A percentile compares a stretch with the other conserved stretches of the same genome.
phyloP scores from a whole-genome alignment of 2,329 filamentous ascomycete genomes.

The Paraphoma chrysanthemicola region DNA sequence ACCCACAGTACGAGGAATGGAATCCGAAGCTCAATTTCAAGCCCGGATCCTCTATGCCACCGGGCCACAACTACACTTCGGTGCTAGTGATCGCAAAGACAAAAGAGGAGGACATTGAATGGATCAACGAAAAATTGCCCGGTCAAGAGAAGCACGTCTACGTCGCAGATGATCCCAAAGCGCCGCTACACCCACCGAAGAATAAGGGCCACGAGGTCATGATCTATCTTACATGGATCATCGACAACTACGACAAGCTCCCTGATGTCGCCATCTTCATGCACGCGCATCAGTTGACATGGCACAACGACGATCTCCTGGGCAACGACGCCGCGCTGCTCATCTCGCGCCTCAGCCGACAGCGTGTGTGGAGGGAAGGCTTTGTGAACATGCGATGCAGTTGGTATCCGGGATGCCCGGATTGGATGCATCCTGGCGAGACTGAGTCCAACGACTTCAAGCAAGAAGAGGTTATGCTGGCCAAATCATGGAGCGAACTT shows the following conservation, averaged over 20 bases:
- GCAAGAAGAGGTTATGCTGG: slow-evolving; percentile 54
- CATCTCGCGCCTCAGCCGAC: slow-evolving; percentile 53
- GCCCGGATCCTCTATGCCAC: slow-evolving; percentile 43
- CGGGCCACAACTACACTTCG: slow-evolving; percentile 60
- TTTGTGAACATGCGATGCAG: slow-evolving; percentile 65
- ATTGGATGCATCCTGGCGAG: slow-evolving; percentile 60
- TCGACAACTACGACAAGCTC: slow-evolving; percentile 66
- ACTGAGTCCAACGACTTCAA: slow-evolving; percentile 47
- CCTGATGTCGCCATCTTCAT: slow-evolving; percentile 67
- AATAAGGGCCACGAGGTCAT: slow-evolving; percentile 70
- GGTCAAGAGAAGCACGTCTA: slow-evolving; percentile 59
- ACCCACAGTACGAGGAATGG: slow-evolving; percentile 46
- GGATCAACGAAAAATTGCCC: slow-evolving; percentile 62
- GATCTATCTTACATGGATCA: slow-evolving; percentile 67
- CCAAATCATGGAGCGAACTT: slow-evolving; percentile 55
- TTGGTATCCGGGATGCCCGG: slow-evolving; percentile 63
- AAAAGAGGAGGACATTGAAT: slow-evolving; percentile 59
- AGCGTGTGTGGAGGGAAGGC: slow-evolving; percentile 56
- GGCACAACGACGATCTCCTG: slow-evolving; percentile 64
- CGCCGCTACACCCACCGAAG: slow-evolving; percentile 57
- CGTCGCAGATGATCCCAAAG: slow-evolving; percentile 58
- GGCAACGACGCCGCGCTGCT: slow-evolving; percentile 54
- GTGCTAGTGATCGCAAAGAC: slow-evolving; percentile 62
- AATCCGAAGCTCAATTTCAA: slow-evolving; percentile 45
- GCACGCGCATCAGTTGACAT: slow-evolving; percentile 65